Base-by-base conservation (phyloP, 1,139 yeast genomes). In the Candida glucosophila region DNA sequence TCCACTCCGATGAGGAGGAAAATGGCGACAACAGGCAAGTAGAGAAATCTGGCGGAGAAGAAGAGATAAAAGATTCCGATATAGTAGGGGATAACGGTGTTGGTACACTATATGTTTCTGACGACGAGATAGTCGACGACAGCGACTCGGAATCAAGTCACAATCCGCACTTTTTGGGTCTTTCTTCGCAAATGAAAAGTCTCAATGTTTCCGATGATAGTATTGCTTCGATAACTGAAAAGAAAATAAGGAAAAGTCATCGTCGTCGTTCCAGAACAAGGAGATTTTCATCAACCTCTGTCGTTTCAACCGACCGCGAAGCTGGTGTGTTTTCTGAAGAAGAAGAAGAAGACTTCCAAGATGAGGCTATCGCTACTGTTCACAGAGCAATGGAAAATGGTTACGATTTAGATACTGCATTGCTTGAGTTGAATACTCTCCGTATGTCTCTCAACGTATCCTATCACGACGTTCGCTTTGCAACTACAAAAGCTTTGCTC, bases 391-490 rank as follows among this genome's bases (percentile, higher is more conserved):
- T 90, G 50, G 90, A 81, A 39, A 81, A 88, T 45, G 81, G 85
- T 47, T 98, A 90, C 52, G 93, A 82, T 43, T 67, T 85, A 34
- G 97, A 90, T 46, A 88, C 95, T 8, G 96, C 98, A 1, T 60
- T 85, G 39, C 61, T 92, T 37, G 98, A 90, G 54, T 69, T 90
- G 44, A 88, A 88, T 48, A 90, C 98, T 0, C 66, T 92, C 44
- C 73, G 97, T 55, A 90, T 92, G 98, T 82, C 95, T 39, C 80
- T 88, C 90, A 86, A 90, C 49, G 97, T 86, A 9, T 71, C 92
- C 0, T 90, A 90, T 51, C 93, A 83, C 44, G 95, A 88, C 46
- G 96, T 90, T 9, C 73, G 97, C 47, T 54, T 61, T 19, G 94
- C 95, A 5, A 85, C 95, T 0, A 62, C 77, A 19, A 65, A 67